A percentile compares a stretch with the other conserved stretches of the same genome.
phyloP scores from a whole-genome alignment of 768 basidiomycete species.

The Filobasidium floriforme region DNA sequence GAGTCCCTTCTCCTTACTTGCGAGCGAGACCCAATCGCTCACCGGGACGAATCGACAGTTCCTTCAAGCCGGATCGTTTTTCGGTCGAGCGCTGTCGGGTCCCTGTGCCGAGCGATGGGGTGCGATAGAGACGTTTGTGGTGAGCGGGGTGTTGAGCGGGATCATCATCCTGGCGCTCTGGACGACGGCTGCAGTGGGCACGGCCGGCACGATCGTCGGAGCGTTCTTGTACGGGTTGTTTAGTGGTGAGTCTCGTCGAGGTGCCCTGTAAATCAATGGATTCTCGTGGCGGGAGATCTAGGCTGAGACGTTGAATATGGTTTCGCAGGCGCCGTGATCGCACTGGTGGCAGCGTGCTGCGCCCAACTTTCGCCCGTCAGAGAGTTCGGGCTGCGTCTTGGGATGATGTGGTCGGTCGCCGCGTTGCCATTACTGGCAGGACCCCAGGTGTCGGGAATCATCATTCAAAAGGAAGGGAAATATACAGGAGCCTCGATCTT shows the following conservation, averaged over 20 bases:
- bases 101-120: conserved; percentile 35
- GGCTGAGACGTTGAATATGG: too few relatives aligned
- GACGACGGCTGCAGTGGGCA: conserved; percentile 27
- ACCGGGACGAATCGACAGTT: conserved; percentile 15
- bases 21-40: too few relatives aligned
- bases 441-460: conserved; percentile 32
- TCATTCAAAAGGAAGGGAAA: conserved; percentile 10
- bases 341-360: conserved; percentile 34
- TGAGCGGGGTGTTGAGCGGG: conserved; percentile 20
- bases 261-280: too few relatives aligned
- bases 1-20: conserved; percentile 1
- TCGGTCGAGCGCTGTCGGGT: conserved; percentile 34
- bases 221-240: conserved; percentile 34
- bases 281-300: background rate
- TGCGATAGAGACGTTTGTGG: conserved; percentile 32
- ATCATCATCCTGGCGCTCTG: conserved; percentile 36
- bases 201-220: conserved; percentile 32
- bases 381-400: conserved; percentile 41
- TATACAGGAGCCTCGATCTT: conserved; percentile 15
- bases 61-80: conserved; percentile 37
- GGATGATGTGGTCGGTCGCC: conserved; percentile 37
- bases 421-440: conserved; percentile 31
- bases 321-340: conserved; percentile 24
- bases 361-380: conserved; percentile 34
- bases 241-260: conserved; percentile 30